Evolutionary conservation across 1,284 basidiomycete genomes (phyloP).

Genomic region (Coniferiporia weirii): DNA sequence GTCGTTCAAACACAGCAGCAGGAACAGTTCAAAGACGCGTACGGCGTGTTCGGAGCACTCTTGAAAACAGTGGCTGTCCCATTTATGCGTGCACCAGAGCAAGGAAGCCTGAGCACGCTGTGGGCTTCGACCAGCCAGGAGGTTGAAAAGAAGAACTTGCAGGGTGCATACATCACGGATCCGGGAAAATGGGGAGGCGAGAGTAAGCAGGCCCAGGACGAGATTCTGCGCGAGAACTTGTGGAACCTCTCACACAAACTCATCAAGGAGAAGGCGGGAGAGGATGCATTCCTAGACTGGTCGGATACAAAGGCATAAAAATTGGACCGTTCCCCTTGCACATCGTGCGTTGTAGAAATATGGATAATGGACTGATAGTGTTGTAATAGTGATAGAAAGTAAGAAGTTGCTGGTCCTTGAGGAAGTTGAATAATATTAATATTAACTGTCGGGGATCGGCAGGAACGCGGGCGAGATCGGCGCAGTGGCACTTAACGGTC

Average conservation of each 20-base stretch:
- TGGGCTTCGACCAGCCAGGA: conserved; percentile 35
- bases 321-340: background rate
- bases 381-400: background rate
- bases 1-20: conserved; percentile 41
- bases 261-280: conserved; percentile 30
- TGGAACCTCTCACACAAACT: conserved; percentile 35
- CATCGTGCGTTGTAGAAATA: too few relatives aligned
- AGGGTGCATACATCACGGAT: conserved; percentile 37
- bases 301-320: background rate
- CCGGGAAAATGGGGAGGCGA: conserved; percentile 32
- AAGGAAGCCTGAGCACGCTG: conserved; percentile 30
- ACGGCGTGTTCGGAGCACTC: conserved; percentile 33
- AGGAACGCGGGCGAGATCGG: too few relatives aligned
- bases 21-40: conserved; percentile 36
- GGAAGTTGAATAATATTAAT: background rate
- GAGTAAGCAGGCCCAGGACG: conserved; percentile 32
- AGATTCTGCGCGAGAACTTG: conserved; percentile 33
- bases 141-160: conserved; percentile 32
- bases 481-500: background rate
- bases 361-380: too few relatives aligned
- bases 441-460: background rate
- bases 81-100: conserved; percentile 33
- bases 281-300: conserved; percentile 31
- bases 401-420: background rate
- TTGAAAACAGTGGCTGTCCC: conserved; percentile 31